Percentiles rank a stretch among this genome's conserved stretches.
Conservation (phyloP, 2,329 filamentous ascomycete species). For the Calcarisporium arbuscula region DNA sequence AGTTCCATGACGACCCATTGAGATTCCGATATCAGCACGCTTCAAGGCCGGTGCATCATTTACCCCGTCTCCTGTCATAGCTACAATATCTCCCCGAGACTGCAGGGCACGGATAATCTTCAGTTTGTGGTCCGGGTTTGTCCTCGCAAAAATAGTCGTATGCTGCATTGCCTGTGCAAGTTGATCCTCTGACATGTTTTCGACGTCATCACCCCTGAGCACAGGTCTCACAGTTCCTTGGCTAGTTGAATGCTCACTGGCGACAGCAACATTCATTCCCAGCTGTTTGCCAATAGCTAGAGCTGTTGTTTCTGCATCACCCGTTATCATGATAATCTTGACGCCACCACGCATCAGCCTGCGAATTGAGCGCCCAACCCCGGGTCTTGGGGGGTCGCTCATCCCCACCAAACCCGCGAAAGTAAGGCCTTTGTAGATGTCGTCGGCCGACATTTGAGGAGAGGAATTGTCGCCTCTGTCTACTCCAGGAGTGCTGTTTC, state of each 20-base stretch:
- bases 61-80: constrained; percentile 97
- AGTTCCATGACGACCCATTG: constrained; percentile 91
- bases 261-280: constrained; percentile 74
- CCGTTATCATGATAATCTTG: constrained; percentile 98
- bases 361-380: constrained; percentile 82
- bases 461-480: constrained; percentile 33
- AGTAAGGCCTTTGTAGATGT: constrained; percentile 73
- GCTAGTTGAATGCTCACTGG: constrained; percentile 44
- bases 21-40: constrained; percentile 95
- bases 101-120: constrained; percentile 93
- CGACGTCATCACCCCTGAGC: constrained; percentile 84
- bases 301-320: constrained; percentile 90
- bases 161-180: constrained; percentile 78
- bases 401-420: constrained; percentile 94
- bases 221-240: constrained; percentile 63
- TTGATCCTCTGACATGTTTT: constrained; percentile 80
- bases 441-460: constrained; percentile 49
- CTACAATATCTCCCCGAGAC: constrained; percentile 88
- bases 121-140: constrained; percentile 95
- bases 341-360: constrained; percentile 90
- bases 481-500: constrained; percentile 46
- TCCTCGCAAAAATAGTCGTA: constrained; percentile 92
- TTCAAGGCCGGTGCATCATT: constrained; percentile 97
- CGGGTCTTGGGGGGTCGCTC: constrained; percentile 90
- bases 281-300: constrained; percentile 89